A percentile compares a stretch with the other conserved stretches of the same genome.
These are phyloP conservation scores for Albatrellus ellisii DNA, from an alignment of 768 basidiomycete species.

Conservation along the genomic window DNA sequence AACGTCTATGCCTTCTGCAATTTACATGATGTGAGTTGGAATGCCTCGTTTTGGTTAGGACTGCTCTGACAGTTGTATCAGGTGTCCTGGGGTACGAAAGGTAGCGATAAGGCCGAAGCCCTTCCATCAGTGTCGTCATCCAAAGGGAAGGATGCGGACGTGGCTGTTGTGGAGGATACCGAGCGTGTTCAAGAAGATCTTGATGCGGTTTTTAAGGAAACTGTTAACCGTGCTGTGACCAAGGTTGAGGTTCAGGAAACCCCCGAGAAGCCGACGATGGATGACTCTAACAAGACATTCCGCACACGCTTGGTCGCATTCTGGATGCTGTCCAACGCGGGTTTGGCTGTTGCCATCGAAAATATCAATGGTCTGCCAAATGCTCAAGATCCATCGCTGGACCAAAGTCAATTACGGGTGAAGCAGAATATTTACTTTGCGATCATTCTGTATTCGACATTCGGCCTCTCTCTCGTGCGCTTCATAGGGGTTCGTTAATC, in stretches of 20 bases:
- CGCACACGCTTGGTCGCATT: conserved; percentile 73
- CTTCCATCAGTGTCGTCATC: conserved; percentile 82
- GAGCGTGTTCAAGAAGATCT: conserved; percentile 78
- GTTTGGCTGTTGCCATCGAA: conserved; percentile 60
- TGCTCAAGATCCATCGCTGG: conserved; percentile 23
- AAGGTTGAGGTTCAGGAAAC: conserved; percentile 55
- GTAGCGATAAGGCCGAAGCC: conserved; percentile 86
- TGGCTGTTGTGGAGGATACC: conserved; percentile 75
- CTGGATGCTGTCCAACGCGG: conserved; percentile 72
- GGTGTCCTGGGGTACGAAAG: conserved; percentile 94
- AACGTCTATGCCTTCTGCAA: conserved; percentile 98
- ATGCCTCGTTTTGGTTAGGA: neutral
- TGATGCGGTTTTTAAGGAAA: conserved; percentile 84
- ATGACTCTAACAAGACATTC: conserved; percentile 89
- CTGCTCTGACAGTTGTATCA: conserved; percentile 16
- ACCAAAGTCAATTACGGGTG: conserved; percentile 24
- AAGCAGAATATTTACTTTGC: conserved; percentile 58
- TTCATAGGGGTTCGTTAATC: conserved; percentile 54
- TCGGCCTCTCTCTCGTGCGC: conserved; percentile 55
- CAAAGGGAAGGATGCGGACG: conserved; percentile 62
- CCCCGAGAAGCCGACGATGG: conserved; percentile 68
- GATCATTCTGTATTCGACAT: conserved; percentile 72
- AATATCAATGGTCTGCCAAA: conserved; percentile 53
- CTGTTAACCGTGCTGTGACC: conserved; percentile 76
- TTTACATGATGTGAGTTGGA: conserved; percentile 64